Evolutionary conservation across 2,329 filamentous ascomycete genomes (phyloP), one percentile per base, ranked within the genome.

Genomic region (Neospermospora avenae): DNA sequence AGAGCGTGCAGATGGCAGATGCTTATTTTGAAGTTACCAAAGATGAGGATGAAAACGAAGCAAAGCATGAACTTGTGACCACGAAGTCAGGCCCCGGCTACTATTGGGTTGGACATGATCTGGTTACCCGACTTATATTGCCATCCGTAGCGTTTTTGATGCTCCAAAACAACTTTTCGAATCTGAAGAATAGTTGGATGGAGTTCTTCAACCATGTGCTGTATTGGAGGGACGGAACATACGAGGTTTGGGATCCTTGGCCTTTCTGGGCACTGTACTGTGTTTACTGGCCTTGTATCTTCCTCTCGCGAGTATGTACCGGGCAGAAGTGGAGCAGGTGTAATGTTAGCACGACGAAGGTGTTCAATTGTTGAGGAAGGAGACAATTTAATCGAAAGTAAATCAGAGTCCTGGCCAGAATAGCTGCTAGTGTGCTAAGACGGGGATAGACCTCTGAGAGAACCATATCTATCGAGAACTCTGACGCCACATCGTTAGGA

Each of bases 101-200:
- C 66, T 89, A 87, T 72, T 90, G 87, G 87, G 69, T 86, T 18
- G 84, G 81, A 0, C 85, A 90, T 63, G 87, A 90, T 58, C 56
- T 89, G 0, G 74, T 86, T 1, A 76, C 78, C 1, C 73, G 79
- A 1, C 68, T 86, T 0, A 41, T 86, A 0, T 70, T 79, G 0
- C 83, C 81, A 0, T 62, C 82, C 0, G 65, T 78, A 0, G 55
- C 64, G 2, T 44, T 74, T 0, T 11, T 74, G 2, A 63, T 55
- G 0, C 54, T 68, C 1, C 68, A 73, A 1, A 64, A 67, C 0
- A 59, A 65, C 1, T 20, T 69, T 0, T 34, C 59, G 0, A 59
- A 73, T 0, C 28, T 74, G 2, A 2, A 68, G 1, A 55, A 57
- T 7, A 65, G 59, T 3, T 63, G 70, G 34, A 28, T 59, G 10